Percentiles rank a stretch among this genome's conserved stretches.
These are phyloP conservation scores for Russula vinacea DNA, from an alignment of 768 basidiomycete genomes.

Conservation along the genomic window DNA sequence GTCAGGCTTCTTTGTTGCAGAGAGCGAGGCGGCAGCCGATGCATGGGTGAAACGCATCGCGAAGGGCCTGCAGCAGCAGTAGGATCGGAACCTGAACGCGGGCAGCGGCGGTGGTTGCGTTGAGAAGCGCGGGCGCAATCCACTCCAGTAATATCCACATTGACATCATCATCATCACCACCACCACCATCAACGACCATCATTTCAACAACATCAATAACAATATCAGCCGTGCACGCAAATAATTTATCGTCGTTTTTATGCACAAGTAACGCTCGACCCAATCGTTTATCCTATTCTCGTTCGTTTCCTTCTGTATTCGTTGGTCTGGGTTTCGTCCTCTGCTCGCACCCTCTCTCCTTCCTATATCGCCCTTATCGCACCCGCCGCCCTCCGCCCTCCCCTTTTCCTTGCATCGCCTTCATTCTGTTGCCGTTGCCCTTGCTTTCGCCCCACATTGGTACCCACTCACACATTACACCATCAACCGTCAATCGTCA, in stretches of 20 bases:
- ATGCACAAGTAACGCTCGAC: not conserved
- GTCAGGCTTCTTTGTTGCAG: constrained; percentile 28
- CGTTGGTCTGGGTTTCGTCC: not conserved
- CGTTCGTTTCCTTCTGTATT: not conserved
- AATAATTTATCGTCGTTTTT: constrained; percentile 27
- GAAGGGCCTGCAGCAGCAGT: constrained; percentile 19
- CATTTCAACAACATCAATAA: constrained; percentile 1
- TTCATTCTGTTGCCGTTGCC: not conserved
- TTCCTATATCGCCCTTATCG: not conserved
- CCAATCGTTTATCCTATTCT: not conserved
- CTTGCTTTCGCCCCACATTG: not conserved
- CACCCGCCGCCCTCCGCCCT: too few species aligned
- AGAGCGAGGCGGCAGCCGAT: constrained; percentile 20
- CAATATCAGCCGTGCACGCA: constrained; percentile 21
- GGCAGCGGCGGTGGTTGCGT: not conserved
- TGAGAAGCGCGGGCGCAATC: constrained; percentile 20
- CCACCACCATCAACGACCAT: not conserved
- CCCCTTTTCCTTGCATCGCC: too few species aligned
- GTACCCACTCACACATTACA: not conserved
- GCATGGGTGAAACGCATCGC: constrained; percentile 26
- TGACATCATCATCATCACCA: not conserved
- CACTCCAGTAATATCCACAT: not conserved
- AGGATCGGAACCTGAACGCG: not conserved
- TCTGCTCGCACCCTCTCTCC: not conserved
- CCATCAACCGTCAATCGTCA: not conserved